phyloP scores from a whole-genome alignment of 768 basidiomycete species.

The Glaciozyma antarctica region DNA sequence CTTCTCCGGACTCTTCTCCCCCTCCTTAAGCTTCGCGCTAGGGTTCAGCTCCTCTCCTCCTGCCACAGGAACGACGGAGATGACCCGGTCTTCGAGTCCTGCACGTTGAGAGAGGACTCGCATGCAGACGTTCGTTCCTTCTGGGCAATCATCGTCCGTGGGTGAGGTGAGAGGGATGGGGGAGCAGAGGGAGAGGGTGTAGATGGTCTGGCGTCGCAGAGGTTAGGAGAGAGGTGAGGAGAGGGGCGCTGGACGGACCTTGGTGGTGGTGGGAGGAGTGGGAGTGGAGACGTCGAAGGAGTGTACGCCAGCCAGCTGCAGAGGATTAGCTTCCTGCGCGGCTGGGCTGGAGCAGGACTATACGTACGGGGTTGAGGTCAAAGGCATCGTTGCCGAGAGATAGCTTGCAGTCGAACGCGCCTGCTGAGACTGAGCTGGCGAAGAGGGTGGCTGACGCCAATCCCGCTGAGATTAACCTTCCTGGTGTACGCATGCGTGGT shows the following conservation, averaged over 20 bases:
- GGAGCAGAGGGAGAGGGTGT: constrained; percentile 28
- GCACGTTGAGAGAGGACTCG: constrained; percentile 57
- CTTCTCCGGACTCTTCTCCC: background rate
- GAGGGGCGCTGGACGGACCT: background rate
- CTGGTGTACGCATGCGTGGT: too few relatives aligned
- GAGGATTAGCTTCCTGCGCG: background rate
- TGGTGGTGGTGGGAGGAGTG: constrained; percentile 25
- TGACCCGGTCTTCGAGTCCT: constrained; percentile 51
- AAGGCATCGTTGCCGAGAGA: background rate
- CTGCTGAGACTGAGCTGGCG: background rate
- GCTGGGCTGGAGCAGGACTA: background rate
- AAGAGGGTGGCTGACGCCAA: too few relatives aligned
- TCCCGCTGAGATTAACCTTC: too few relatives aligned
- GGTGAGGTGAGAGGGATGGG: constrained; percentile 20
- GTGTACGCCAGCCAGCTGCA: constrained; percentile 11
- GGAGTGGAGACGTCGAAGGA: background rate
- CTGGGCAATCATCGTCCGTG: constrained; percentile 28
- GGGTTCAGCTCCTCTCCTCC: constrained; percentile 35
- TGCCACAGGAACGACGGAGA: constrained; percentile 67
- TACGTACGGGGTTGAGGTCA: background rate
- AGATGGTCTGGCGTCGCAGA: background rate
- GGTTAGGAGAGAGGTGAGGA: background rate
- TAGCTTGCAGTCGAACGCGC: background rate
- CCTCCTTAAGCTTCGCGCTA: constrained; percentile 27
- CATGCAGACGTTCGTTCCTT: constrained; percentile 59